Evolutionary conservation across 164 flowering plant species (phyloP).

Genomic region (Annona squamosa): DNA sequence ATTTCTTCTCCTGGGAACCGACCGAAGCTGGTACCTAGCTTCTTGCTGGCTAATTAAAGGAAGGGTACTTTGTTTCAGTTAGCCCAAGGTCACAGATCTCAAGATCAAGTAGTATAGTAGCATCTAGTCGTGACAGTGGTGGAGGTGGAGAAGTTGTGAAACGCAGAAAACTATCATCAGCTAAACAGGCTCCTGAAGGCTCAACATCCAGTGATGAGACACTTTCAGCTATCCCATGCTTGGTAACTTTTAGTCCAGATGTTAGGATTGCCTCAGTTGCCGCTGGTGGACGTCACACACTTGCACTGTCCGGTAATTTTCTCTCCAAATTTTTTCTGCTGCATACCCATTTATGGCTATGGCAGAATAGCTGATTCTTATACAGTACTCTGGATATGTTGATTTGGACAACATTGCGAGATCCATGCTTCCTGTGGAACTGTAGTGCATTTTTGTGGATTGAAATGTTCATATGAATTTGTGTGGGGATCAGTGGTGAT

Average conservation of each 20-base stretch:
- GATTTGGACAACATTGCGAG: not conserved
- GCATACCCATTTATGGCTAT: not conserved
- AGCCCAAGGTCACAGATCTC: constrained; percentile 63
- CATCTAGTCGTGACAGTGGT: constrained; percentile 37
- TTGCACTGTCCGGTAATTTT: constrained; percentile 79
- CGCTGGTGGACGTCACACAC: constrained; percentile 96
- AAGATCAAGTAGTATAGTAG: constrained; percentile 36
- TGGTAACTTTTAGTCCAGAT: constrained; percentile 74
- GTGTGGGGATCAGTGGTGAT: not conserved
- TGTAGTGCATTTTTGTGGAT: not conserved
- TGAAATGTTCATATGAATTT: not conserved
- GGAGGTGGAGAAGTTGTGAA: constrained; percentile 60
- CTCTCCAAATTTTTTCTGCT: not conserved
- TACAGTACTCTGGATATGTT: not conserved
- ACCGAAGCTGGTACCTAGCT: constrained; percentile 1
- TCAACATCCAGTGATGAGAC: constrained; percentile 64
- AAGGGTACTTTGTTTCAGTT: constrained; percentile 33
- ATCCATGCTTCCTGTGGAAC: not conserved
- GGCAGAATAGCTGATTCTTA: not conserved
- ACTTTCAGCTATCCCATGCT: constrained; percentile 79
- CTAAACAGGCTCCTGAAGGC: constrained; percentile 66
- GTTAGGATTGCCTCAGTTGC: constrained; percentile 77
- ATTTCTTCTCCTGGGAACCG: not conserved
- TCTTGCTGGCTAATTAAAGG: constrained; percentile 17
- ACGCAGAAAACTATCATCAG: constrained; percentile 61